These are phyloP conservation scores for Aureobasidium melanogenum DNA, from an alignment of 2,329 filamentous ascomycete species.

Conservation along the genomic window DNA sequence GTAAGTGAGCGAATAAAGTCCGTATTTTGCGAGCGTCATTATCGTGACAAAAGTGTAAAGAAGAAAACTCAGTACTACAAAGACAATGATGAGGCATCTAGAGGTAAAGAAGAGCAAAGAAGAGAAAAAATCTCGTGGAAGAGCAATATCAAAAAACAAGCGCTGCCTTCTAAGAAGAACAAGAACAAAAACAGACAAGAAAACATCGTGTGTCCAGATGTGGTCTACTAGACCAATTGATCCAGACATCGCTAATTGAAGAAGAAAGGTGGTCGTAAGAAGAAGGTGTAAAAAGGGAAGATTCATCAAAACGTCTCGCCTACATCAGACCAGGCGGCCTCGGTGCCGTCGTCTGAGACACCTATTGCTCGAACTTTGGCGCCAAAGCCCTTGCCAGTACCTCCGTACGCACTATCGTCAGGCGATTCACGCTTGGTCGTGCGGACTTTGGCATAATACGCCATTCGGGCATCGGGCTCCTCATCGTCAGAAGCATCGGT, in stretches of 20 bases:
- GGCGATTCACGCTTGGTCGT: conserved; percentile 48
- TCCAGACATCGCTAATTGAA: not conserved
- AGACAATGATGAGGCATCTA: not conserved
- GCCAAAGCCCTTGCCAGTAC: not conserved
- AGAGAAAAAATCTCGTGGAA: not conserved
- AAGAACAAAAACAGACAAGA: not conserved
- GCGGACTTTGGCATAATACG: conserved; percentile 69
- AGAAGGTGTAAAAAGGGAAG: not conserved
- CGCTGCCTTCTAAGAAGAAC: not conserved
- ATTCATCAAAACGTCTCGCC: conserved; percentile 26
- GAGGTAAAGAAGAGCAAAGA: not conserved
- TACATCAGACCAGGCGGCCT: conserved; percentile 29
- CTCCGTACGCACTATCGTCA: conserved; percentile 25
- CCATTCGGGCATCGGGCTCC: conserved; percentile 65
- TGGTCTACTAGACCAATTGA: not conserved
- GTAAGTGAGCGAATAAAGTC: not conserved
- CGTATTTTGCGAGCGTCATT: not conserved
- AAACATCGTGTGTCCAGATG: not conserved
- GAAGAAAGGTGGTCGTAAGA: not conserved
- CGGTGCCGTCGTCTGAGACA: conserved; percentile 22
- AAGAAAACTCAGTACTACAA: not conserved
- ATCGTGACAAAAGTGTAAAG: not conserved
- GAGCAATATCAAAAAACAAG: not conserved
- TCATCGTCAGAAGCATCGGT: conserved; percentile 50
- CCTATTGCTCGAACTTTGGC: conserved; percentile 19